phyloP scores from a whole-genome alignment of 176 grass and related monocot genomes.

The Elaeis guineensis region DNA sequence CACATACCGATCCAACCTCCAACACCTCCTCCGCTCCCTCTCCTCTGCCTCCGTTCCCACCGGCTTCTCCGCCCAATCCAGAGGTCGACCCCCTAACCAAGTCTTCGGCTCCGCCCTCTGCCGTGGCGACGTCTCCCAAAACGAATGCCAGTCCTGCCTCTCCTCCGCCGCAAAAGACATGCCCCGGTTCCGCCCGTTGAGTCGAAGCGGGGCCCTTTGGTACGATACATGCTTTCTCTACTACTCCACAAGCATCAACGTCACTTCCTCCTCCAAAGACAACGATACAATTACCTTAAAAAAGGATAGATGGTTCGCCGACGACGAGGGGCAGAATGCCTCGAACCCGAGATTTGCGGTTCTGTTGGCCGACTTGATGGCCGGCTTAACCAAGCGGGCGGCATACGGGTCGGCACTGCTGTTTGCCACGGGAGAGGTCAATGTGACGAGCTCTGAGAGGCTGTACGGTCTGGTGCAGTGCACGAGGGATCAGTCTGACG shows the following conservation, averaged over 20 bases:
- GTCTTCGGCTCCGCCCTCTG: constrained; percentile 22
- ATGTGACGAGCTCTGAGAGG: background rate
- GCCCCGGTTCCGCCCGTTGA: background rate
- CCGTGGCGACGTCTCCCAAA: background rate
- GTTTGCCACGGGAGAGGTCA: no score
- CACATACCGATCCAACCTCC: constrained; percentile 9
- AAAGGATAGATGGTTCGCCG: background rate
- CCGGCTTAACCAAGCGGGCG: background rate
- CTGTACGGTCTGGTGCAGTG: no score
- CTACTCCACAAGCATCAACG: constrained; percentile 18
- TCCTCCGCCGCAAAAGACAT: background rate
- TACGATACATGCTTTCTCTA: constrained; percentile 13
- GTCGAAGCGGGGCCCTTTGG: background rate
- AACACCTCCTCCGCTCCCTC: constrained; percentile 7
- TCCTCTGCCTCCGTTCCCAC: background rate
- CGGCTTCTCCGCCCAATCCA: constrained; percentile 9
- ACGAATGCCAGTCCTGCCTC: constrained; percentile 7
- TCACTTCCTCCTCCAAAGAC: background rate
- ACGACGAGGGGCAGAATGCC: background rate
- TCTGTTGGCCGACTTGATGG: background rate
- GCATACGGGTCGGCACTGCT: background rate
- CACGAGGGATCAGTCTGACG: no score
- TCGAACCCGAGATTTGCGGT: background rate
- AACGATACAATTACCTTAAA: background rate
- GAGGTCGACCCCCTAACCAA: background rate